Percentiles rank a stretch among this genome's conserved stretches.
Evolutionary conservation across 2,329 filamentous ascomycete species (phyloP).

Genomic region (Colletotrichum sp.): DNA sequence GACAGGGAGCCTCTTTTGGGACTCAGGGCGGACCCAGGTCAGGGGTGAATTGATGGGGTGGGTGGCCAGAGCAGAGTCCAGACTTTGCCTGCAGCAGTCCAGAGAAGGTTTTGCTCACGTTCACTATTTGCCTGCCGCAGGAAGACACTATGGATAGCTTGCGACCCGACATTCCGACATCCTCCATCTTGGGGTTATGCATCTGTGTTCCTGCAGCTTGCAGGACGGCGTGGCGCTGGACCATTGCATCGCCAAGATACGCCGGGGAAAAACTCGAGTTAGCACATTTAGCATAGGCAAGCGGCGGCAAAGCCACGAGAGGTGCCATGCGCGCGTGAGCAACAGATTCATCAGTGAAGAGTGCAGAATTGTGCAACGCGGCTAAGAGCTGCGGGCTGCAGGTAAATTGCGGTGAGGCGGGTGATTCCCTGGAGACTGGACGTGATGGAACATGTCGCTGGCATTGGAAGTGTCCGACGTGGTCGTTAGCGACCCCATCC

Average conservation of each 20-base stretch:
- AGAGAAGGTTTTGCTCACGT: background rate
- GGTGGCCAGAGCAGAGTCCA: slow-evolving; percentile 12
- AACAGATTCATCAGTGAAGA: background rate
- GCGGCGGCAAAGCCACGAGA: background rate
- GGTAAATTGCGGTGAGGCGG: slow-evolving; percentile 16
- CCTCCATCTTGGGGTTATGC: background rate
- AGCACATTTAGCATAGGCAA: background rate
- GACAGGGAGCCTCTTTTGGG: slow-evolving; percentile 13
- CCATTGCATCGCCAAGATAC: slow-evolving; percentile 1
- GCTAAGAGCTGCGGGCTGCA: background rate
- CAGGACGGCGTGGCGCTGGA: slow-evolving; percentile 1
- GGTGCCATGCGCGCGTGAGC: background rate
- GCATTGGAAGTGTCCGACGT: background rate
- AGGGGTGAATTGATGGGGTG: slow-evolving; percentile 11
- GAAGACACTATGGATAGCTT: background rate
- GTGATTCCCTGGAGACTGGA: background rate
- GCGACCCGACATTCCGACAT: background rate
- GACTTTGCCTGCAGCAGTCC: background rate
- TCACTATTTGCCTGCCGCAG: background rate
- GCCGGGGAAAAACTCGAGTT: background rate
- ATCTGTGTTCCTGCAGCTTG: background rate
- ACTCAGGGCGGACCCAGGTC: slow-evolving; percentile 1
- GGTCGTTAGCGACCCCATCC: background rate
- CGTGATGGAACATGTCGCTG: background rate
- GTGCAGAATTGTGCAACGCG: slow-evolving; percentile 2